Evolutionary conservation across 345 rosid genomes (phyloP), one percentile per base, ranked within the genome.

Genomic region (Gossypium ekmanianum): DNA sequence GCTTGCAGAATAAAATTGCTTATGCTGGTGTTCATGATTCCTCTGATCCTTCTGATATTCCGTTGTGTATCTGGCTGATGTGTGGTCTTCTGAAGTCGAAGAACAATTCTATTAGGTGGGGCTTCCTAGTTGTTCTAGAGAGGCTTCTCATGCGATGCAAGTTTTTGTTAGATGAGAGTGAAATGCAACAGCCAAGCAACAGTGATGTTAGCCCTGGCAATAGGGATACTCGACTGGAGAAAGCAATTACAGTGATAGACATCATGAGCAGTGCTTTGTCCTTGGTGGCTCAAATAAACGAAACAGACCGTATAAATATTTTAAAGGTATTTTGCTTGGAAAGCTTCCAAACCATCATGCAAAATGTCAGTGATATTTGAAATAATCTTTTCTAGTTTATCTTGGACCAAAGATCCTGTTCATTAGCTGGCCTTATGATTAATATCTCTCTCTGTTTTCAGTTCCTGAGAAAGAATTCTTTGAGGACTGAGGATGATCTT

Each of bases 101-200:
- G 83, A 80, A 90, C 84, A 88, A 80, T 67, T 29, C 80, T 45
- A 87, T 89, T 69, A 85, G 99, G 82, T 88, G 96, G 94, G 99
- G 99, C 39, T 95, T 95, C 81, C 72, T 95, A 63, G 86, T 88
- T 77, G 83, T 95, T 81, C 84, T 95, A 22, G 98, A 95, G 88
- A 88, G 97, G 84, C 97, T 95, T 88, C 99, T 95, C 74, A 90
- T 91, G 92, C 88, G 93, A 47, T 93, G 97, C 83, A 95, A 95
- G 79, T 91, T 89, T 86, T 81, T 95, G 80, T 77, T 95, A 81
- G 99, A 95, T 74, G 97, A 91, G 87, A 84, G 87, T 81, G 97
- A 90, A 81, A 84, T 86, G 84, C 93, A 86, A 80, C 87, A 68
- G 17, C 76, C 86, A 72, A 81, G 76, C 68, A 77, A 81, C 83